Conservation (phyloP, 192 early-diverging fungal species). For the Coemansia sp. region DNA sequence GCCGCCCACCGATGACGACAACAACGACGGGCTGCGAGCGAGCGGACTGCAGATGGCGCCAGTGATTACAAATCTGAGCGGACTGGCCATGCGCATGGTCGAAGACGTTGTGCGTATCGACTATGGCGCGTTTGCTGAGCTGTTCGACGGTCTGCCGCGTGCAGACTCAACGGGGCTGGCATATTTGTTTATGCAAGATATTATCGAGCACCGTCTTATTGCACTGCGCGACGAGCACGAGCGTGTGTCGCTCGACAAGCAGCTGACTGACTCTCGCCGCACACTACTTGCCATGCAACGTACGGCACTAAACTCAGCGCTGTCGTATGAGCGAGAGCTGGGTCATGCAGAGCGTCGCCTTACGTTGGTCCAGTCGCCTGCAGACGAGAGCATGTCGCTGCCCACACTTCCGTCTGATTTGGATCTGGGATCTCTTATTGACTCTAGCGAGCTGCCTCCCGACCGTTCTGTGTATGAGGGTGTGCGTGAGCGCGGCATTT, state of each 20-base stretch:
- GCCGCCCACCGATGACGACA: not conserved
- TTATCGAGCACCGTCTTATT: constrained; percentile 42
- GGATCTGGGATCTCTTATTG: not conserved
- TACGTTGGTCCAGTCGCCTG: constrained; percentile 12
- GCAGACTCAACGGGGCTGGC: constrained; percentile 36
- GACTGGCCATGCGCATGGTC: constrained; percentile 55
- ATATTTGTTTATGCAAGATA: constrained; percentile 45
- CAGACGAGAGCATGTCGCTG: not conserved
- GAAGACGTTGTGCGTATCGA: constrained; percentile 53
- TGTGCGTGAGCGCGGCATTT: constrained; percentile 48
- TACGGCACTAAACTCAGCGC: constrained; percentile 46
- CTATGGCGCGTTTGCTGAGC: constrained; percentile 37
- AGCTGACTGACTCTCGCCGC: constrained; percentile 45
- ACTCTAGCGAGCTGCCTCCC: not conserved
- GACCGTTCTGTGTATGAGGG: constrained; percentile 37
- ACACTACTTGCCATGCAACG: constrained; percentile 53
- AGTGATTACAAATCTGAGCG: constrained; percentile 44
- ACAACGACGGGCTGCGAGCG: not conserved
- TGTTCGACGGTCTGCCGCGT: constrained; percentile 27
- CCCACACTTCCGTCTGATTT: not conserved
- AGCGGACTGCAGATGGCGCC: constrained; percentile 26
- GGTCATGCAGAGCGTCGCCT: constrained; percentile 45
- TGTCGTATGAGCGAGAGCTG: constrained; percentile 51
- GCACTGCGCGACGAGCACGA: constrained; percentile 34
- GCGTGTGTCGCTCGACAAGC: constrained; percentile 29